Conservation (phyloP, 345 rosid genomes). For the Noccaea bulbosa region DNA sequence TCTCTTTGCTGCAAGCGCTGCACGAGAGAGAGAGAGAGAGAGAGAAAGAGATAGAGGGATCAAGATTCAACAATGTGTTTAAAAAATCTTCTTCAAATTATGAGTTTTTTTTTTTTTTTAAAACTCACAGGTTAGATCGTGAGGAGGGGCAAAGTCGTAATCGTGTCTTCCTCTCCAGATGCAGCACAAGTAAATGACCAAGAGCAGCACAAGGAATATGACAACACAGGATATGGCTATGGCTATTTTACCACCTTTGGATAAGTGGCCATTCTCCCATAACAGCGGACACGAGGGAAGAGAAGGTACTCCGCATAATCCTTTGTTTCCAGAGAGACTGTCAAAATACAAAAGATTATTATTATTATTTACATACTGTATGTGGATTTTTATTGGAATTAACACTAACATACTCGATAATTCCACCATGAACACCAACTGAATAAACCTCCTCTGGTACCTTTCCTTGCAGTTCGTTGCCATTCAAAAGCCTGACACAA, state of each 20-base stretch:
- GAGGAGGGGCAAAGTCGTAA: constrained; percentile 92
- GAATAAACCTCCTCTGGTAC: constrained; percentile 88
- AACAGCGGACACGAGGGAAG: constrained; percentile 73
- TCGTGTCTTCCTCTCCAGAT: constrained; percentile 72
- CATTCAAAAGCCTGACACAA: constrained; percentile 64
- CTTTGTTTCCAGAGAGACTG: constrained; percentile 89
- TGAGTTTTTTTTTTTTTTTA: background rate
- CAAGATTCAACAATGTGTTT: constrained; percentile 24
- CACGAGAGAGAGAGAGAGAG: background rate
- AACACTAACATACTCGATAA: constrained; percentile 68
- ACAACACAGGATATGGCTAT: constrained; percentile 64
- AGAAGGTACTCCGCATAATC: constrained; percentile 84
- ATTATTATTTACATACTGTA: background rate
- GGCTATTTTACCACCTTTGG: constrained; percentile 78
- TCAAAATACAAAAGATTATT: too few species aligned
- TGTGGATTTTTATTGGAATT: background rate
- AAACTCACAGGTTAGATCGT: constrained; percentile 87
- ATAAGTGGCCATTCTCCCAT: constrained; percentile 88
- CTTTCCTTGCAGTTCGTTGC: constrained; percentile 73
- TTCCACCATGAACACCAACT: constrained; percentile 93
- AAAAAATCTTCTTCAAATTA: background rate
- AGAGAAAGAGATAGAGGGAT: background rate
- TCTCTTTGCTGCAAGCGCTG: constrained; percentile 90
- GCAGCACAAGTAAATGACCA: constrained; percentile 61
- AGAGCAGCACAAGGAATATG: constrained; percentile 48